phyloP scores from a whole-genome alignment of 2,329 filamentous ascomycete species.

The Cordyceps fumosorosea region DNA sequence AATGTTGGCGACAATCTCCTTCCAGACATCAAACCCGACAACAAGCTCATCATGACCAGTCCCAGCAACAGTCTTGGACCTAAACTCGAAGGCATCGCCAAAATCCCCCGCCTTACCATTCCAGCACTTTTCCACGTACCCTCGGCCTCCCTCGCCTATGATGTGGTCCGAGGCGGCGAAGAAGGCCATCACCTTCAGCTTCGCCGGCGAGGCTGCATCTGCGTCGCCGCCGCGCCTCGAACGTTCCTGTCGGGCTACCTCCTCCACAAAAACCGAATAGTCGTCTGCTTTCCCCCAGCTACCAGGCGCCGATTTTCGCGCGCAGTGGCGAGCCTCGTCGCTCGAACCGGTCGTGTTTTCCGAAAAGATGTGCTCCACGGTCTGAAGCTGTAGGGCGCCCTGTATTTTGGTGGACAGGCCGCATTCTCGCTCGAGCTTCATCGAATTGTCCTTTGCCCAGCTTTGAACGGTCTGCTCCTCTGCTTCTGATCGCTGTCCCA shows the following conservation, averaged over 20 bases:
- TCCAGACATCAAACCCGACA: slow-evolving; percentile 4
- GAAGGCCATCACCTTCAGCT: slow-evolving; percentile 3
- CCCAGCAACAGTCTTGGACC: not conserved
- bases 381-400: slow-evolving; percentile 2
- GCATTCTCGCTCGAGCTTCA: slow-evolving; percentile 1
- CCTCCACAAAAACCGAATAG: slow-evolving; percentile 5
- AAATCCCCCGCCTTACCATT: not conserved
- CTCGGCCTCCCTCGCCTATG: slow-evolving; percentile 5
- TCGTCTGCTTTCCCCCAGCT: slow-evolving; percentile 11
- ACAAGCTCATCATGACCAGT: slow-evolving; percentile 10
- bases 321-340: slow-evolving; percentile 9
- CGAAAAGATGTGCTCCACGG: slow-evolving; percentile 9
- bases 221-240: not conserved
- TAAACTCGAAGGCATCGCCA: slow-evolving; percentile 5
- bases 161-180: slow-evolving; percentile 10
- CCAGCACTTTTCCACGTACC: slow-evolving; percentile 11
- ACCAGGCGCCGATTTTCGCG: slow-evolving; percentile 1
- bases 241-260: slow-evolving; percentile 4
- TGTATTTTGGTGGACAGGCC: not conserved
- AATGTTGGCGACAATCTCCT: slow-evolving; percentile 3
- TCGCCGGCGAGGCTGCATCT: not conserved
- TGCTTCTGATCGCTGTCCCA: not conserved
- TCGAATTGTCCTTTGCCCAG: not conserved
- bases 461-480: slow-evolving; percentile 1
- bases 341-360: slow-evolving; percentile 7